Evolutionary conservation across 306 rosid genomes (phyloP).

Genomic region (Dalbergia oliveri): DNA sequence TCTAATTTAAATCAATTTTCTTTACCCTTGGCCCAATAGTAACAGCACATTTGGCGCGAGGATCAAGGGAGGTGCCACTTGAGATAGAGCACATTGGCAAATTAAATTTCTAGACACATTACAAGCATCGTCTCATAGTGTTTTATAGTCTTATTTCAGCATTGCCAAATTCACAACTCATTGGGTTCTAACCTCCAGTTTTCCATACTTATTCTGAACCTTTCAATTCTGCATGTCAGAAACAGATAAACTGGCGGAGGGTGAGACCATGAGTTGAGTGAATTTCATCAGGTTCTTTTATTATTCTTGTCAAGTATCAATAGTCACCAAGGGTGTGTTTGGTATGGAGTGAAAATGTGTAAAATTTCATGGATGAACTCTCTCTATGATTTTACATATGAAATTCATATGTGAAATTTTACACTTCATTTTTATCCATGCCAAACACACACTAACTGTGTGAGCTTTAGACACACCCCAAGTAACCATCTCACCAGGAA

Average conservation of each 20-base stretch:
- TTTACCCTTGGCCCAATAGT: too few species aligned
- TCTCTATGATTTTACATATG: too few species aligned
- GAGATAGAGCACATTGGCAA: too few species aligned
- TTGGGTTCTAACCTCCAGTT: not conserved
- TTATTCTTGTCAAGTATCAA: too few species aligned
- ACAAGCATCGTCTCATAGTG: not conserved
- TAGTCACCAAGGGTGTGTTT: too few species aligned
- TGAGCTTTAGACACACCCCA: not conserved
- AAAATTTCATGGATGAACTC: too few species aligned
- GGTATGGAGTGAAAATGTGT: too few species aligned
- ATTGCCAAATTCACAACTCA: not conserved
- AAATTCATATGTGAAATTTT: too few species aligned
- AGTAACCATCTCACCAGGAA: not conserved
- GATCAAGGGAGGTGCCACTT: too few species aligned
- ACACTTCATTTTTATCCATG: too few species aligned
- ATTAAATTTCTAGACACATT: not conserved
- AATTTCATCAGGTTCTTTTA: not conserved
- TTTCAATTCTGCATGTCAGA: not conserved
- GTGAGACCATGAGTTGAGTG: not conserved
- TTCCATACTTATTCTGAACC: not conserved
- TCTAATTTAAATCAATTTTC: not conserved
- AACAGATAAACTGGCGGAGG: not conserved
- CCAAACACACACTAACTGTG: not conserved
- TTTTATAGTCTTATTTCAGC: not conserved
- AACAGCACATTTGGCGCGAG: too few species aligned